phyloP scores from a whole-genome alignment of 768 basidiomycete genomes.

The Dioszegia hungarica region DNA sequence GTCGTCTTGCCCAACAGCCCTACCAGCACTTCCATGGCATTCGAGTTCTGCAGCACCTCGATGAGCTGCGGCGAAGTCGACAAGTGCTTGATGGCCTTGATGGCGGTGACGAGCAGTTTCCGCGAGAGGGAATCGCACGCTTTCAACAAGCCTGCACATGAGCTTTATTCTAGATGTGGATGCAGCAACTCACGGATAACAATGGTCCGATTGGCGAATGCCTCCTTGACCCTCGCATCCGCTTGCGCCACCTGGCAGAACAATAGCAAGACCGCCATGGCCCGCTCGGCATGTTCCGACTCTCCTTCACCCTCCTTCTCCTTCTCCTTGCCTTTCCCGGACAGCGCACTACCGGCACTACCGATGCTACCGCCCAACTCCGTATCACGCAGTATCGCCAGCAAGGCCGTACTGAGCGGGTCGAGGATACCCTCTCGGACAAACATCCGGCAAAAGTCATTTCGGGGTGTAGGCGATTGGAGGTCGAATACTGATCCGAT shows the following conservation, averaged over 20 bases:
- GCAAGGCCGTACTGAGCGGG: constrained; percentile 79
- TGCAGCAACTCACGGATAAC: constrained; percentile 65
- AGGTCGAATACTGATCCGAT: constrained; percentile 94
- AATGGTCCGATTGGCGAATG: constrained; percentile 82
- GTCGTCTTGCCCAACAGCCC: constrained; percentile 75
- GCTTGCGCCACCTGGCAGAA: constrained; percentile 96
- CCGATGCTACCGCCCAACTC: constrained; percentile 55
- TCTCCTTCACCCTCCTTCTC: constrained; percentile 65
- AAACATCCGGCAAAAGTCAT: constrained; percentile 98
- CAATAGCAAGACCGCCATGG: constrained; percentile 81
- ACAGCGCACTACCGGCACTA: constrained; percentile 49
- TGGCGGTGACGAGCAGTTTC: constrained; percentile 78
- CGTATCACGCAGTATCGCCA: constrained; percentile 67
- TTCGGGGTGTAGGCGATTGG: constrained; percentile 88
- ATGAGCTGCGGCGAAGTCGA: constrained; percentile 87
- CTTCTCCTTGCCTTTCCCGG: constrained; percentile 52
- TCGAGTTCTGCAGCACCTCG: constrained; percentile 92
- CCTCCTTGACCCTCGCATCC: constrained; percentile 87
- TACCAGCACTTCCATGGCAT: constrained; percentile 86
- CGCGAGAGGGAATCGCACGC: constrained; percentile 82
- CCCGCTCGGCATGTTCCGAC: constrained; percentile 60
- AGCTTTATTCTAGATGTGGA: not conserved
- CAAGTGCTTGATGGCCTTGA: constrained; percentile 93
- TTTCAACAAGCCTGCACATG: constrained; percentile 65
- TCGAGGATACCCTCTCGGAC: constrained; percentile 91